These are phyloP conservation scores for Hyphopichia khmerensis DNA, from an alignment of 1,139 yeast species.

Conservation along the genomic window DNA sequence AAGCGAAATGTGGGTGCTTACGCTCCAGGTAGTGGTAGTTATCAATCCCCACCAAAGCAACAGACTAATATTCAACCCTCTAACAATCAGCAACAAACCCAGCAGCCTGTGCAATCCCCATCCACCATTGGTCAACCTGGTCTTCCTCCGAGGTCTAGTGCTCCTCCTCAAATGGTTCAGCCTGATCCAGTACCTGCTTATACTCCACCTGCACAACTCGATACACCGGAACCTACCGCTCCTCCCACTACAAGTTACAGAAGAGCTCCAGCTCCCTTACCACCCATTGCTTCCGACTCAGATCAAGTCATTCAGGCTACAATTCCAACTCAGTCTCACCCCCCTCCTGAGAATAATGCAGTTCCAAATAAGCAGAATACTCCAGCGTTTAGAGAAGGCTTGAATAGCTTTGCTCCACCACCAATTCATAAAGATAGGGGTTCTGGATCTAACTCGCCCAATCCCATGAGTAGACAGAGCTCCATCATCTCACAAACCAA, in stretches of 20 bases:
- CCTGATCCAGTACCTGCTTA: slow-evolving; percentile 1
- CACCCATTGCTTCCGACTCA: slow-evolving; percentile 4
- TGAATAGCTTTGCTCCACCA: slow-evolving; percentile 38
- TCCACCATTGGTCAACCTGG: slow-evolving; percentile 3
- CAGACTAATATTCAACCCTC: slow-evolving; percentile 8
- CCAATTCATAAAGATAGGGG: slow-evolving; percentile 31
- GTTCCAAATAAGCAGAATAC: too few relatives aligned
- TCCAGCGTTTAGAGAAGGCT: slow-evolving; percentile 6
- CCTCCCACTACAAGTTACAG: too few relatives aligned
- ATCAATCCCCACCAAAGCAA: slow-evolving; percentile 6
- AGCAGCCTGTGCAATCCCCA: slow-evolving; percentile 4
- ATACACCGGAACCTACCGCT: not conserved
- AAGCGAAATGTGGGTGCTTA: slow-evolving; percentile 24
- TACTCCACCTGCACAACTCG: not conserved
- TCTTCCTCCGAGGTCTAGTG: not conserved
- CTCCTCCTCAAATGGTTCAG: not conserved
- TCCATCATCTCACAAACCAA: not conserved
- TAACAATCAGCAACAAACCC: slow-evolving; percentile 4
- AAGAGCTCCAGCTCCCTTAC: not conserved
- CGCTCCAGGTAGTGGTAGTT: slow-evolving; percentile 1
- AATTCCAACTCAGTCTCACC: slow-evolving; percentile 29
- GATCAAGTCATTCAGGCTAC: slow-evolving; percentile 11
- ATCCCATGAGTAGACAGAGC: not conserved
- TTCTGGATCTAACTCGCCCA: slow-evolving; percentile 1
- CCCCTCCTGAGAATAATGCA: too few relatives aligned